These are phyloP conservation scores for Ogataea trehalophila DNA, from an alignment of 805 yeast genomes.

Conservation along the genomic window DNA sequence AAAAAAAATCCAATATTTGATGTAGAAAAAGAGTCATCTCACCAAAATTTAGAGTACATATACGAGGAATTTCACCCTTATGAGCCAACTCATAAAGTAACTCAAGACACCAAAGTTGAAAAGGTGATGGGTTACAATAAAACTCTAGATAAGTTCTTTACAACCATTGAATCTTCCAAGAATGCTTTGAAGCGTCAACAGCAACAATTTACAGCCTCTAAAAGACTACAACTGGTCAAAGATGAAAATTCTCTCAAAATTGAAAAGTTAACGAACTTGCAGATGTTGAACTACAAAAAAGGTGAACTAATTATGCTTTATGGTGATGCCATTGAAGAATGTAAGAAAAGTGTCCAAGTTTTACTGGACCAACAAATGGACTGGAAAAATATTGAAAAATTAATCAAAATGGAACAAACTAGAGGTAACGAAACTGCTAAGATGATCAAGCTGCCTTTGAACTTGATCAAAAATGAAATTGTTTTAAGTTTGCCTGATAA, in stretches of 20 bases:
- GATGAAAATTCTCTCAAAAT: constrained; percentile 69
- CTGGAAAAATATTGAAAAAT: constrained; percentile 82
- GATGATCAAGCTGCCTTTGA: constrained; percentile 60
- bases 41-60: constrained; percentile 35
- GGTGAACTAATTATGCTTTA: constrained; percentile 71
- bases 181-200: constrained; percentile 69
- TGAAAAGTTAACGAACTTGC: constrained; percentile 57
- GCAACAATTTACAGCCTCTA: constrained; percentile 71
- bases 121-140: constrained; percentile 65
- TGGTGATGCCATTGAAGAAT: constrained; percentile 67
- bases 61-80: constrained; percentile 55
- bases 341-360: constrained; percentile 60
- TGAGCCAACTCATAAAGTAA: constrained; percentile 34
- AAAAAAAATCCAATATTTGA: constrained; percentile 51
- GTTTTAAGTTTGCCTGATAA: constrained; percentile 47
- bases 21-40: constrained; percentile 32
- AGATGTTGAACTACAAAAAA: constrained; percentile 55
- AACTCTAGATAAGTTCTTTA: constrained; percentile 79
- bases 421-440: constrained; percentile 63
- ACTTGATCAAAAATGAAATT: constrained; percentile 64
- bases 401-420: constrained; percentile 63
- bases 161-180: constrained; percentile 79
- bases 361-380: constrained; percentile 83
- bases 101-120: constrained; percentile 33
- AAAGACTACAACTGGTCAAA: constrained; percentile 69